A percentile compares a stretch with the other conserved stretches of the same genome.
Conservation (phyloP, 108 stramenopile species). For the Cyclostephanos tholiformis region DNA sequence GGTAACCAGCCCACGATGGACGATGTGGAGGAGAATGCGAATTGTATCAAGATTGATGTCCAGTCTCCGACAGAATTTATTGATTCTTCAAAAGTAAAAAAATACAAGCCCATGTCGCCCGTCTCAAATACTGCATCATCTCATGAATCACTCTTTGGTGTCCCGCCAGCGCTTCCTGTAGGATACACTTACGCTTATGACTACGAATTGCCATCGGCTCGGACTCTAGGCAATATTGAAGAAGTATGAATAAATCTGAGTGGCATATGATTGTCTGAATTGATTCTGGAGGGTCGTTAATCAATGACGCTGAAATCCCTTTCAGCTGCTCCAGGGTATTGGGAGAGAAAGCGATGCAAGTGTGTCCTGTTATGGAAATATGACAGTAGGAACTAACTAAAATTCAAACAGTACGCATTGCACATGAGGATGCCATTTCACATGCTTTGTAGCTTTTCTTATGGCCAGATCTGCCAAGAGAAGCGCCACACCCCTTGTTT, state of each 20-base stretch:
- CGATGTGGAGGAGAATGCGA: background rate
- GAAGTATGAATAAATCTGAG: background rate
- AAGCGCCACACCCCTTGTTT: too few species aligned
- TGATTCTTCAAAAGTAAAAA: background rate
- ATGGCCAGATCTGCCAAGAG: too few species aligned
- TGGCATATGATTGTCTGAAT: background rate
- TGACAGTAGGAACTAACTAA: background rate
- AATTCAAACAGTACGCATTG: too few species aligned
- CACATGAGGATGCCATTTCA: too few species aligned
- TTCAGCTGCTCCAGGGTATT: background rate
- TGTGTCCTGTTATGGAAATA: background rate
- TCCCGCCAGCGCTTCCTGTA: slow-evolving; percentile 6
- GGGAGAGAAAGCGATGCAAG: background rate
- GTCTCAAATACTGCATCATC: background rate
- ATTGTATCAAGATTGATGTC: background rate
- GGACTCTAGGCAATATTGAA: too few species aligned
- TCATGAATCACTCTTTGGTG: background rate
- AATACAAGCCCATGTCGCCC: background rate
- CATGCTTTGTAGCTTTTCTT: too few species aligned
- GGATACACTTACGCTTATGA: background rate
- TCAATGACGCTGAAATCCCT: background rate
- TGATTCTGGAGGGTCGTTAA: background rate
- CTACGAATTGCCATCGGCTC: background rate
- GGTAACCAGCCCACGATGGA: background rate
- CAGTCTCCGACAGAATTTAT: background rate